Conservation (phyloP, 805 yeast species). For the Torulaspora quercuum region DNA sequence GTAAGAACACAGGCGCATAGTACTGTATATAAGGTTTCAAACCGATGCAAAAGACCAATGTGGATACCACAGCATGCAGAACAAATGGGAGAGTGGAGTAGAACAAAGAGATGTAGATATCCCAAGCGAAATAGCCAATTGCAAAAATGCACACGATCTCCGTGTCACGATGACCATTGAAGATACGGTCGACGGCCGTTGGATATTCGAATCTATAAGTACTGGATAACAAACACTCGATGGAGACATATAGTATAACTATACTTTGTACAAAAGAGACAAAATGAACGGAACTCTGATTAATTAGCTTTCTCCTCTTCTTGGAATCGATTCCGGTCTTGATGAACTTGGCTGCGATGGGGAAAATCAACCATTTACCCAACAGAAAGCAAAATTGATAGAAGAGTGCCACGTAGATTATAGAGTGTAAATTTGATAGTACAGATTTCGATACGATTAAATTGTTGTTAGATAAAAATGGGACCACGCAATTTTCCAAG, state of each 20-base stretch:
- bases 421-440: slow-evolving; percentile 30
- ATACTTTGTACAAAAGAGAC: slow-evolving; percentile 83
- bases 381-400: slow-evolving; percentile 33
- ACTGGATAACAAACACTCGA: slow-evolving; percentile 18
- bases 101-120: slow-evolving; percentile 56
- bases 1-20: slow-evolving; percentile 70
- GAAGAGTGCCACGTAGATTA: slow-evolving; percentile 30
- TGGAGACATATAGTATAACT: slow-evolving; percentile 50
- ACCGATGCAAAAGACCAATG: slow-evolving; percentile 63
- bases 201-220: slow-evolving; percentile 17
- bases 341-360: slow-evolving; percentile 13
- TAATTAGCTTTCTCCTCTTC: slow-evolving; percentile 20
- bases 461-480: slow-evolving; percentile 15
- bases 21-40: slow-evolving; percentile 71
- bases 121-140: slow-evolving; percentile 85
- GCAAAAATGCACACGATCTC: slow-evolving; percentile 41
- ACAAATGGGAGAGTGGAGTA: slow-evolving; percentile 62
- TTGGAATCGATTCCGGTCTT: slow-evolving; percentile 10
- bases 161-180: slow-evolving; percentile 27
- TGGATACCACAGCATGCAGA: slow-evolving; percentile 71
- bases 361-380: slow-evolving; percentile 31
- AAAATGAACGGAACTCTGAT: slow-evolving; percentile 50
- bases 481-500: slow-evolving; percentile 16
- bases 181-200: slow-evolving; percentile 27
- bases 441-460: slow-evolving; percentile 24